phyloP scores from a whole-genome alignment of 257 asterid species.

The Echium plantagineum region DNA sequence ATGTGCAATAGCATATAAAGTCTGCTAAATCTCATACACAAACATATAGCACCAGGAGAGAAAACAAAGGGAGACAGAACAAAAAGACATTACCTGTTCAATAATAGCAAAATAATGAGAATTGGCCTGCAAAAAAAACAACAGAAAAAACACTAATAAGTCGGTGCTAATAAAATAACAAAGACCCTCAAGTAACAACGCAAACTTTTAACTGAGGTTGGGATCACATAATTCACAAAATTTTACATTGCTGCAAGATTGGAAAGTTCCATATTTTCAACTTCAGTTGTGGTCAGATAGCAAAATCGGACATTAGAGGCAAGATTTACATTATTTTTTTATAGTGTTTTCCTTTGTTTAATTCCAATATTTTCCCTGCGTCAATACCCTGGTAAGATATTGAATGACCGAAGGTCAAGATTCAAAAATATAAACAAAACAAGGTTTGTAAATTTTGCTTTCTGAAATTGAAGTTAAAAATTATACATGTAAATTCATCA shows the following conservation, averaged over 20 bases:
- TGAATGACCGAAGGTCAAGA: too few relatives aligned
- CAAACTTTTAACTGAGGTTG: too few relatives aligned
- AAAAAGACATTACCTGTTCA: slow-evolving; percentile 60
- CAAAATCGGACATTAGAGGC: too few relatives aligned
- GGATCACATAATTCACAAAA: too few relatives aligned
- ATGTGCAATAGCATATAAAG: background rate
- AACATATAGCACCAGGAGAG: slow-evolving; percentile 2
- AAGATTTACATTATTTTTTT: too few relatives aligned
- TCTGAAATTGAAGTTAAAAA: background rate
- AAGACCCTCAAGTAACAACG: background rate
- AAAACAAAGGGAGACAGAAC: slow-evolving; percentile 6
- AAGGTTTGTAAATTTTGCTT: background rate
- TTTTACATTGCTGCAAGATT: too few relatives aligned
- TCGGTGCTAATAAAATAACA: too few relatives aligned
- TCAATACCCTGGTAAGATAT: too few relatives aligned
- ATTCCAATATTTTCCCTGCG: too few relatives aligned
- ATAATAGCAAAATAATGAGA: slow-evolving; percentile 95
- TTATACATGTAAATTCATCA: background rate
- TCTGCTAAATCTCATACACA: background rate
- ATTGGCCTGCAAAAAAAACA: slow-evolving; percentile 68
- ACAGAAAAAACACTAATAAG: slow-evolving; percentile 11
- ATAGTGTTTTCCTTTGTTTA: too few relatives aligned
- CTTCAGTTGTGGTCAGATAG: too few relatives aligned
- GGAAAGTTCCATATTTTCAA: background rate
- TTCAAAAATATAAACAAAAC: too few relatives aligned